Percentiles rank a stretch among this genome's conserved stretches.
Conservation (phyloP, 768 basidiomycete species). For the Porphyrellus cyaneotinctus region DNA sequence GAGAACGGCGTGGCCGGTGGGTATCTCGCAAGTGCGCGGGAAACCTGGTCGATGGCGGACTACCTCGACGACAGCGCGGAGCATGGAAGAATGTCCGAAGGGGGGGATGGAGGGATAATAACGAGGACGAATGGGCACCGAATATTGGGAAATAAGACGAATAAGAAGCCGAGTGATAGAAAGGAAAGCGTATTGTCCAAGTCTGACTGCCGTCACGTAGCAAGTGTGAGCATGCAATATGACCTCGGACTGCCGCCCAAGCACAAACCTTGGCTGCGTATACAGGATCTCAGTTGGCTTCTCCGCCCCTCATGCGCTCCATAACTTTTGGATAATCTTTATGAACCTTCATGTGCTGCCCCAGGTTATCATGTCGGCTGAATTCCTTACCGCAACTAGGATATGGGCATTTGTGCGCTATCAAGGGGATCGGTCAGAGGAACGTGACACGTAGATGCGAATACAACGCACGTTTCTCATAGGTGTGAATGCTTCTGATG, state of each 20-base stretch:
- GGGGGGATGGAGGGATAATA: constrained; percentile 18
- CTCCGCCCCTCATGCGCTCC: constrained; percentile 24
- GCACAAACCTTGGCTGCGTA: constrained; percentile 16
- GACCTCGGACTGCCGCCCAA: constrained; percentile 22
- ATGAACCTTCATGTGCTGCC: constrained; percentile 86
- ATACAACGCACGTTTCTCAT: constrained; percentile 76
- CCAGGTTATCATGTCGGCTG: constrained; percentile 82
- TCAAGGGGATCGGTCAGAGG: constrained; percentile 5
- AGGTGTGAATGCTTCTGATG: constrained; percentile 82
- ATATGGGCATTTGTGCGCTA: constrained; percentile 79
- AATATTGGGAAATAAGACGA: constrained; percentile 25
- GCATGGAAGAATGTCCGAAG: constrained; percentile 24
- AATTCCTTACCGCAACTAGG: constrained; percentile 82
- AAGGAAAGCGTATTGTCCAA: constrained; percentile 27
- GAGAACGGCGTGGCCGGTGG: constrained; percentile 19
- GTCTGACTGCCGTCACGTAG: constrained; percentile 26
- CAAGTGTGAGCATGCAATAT: constrained; percentile 12
- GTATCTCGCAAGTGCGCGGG: constrained; percentile 17
- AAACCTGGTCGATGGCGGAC: constrained; percentile 11
- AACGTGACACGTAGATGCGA: constrained; percentile 4
- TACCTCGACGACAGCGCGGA: constrained; percentile 15
- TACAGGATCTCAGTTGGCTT: constrained; percentile 9
- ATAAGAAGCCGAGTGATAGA: constrained; percentile 16
- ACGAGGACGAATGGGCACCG: constrained; percentile 18
- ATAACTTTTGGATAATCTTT: constrained; percentile 33